These are phyloP conservation scores for Papiliotrema nemorosa DNA, from an alignment of 1,284 basidiomycete species.

Conservation along the genomic window DNA sequence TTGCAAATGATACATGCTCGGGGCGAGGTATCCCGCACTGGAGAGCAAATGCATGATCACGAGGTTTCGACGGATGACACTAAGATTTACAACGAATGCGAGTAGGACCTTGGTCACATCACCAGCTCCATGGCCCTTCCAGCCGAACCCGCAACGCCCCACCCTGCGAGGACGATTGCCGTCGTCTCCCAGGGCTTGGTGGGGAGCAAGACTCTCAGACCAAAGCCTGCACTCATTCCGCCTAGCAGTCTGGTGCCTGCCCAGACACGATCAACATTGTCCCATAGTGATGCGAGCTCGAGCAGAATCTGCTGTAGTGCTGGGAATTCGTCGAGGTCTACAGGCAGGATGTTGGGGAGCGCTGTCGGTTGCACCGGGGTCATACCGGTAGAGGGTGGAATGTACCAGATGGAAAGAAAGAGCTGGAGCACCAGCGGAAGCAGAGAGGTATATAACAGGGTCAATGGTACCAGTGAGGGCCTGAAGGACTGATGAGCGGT, in stretches of 20 bases:
- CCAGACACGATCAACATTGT: constrained; percentile 70
- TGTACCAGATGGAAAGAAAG: constrained; percentile 76
- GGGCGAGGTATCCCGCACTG: no score
- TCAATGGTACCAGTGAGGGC: constrained; percentile 69
- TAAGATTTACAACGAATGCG: no score
- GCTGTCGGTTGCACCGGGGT: constrained; percentile 20
- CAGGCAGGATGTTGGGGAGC: not conserved
- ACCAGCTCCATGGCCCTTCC: not conserved
- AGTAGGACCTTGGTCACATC: not conserved
- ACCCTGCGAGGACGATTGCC: constrained; percentile 69
- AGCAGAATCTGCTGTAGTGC: constrained; percentile 47
- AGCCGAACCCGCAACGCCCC: constrained; percentile 58
- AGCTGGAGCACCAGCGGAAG: constrained; percentile 81
- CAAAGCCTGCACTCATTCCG: constrained; percentile 75
- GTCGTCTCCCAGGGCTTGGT: constrained; percentile 68
- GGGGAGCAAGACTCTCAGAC: constrained; percentile 52
- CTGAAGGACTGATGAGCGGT: constrained; percentile 45
- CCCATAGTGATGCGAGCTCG: constrained; percentile 19
- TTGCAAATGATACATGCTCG: no score
- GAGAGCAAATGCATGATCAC: no score
- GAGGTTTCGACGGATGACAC: no score
- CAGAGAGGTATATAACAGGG: constrained; percentile 78
- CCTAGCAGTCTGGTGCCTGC: constrained; percentile 76
- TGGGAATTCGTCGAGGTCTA: constrained; percentile 48
- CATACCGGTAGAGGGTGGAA: constrained; percentile 34